phyloP scores from a whole-genome alignment of 2,329 filamentous ascomycete genomes.

The Exophiala phaeomuriformis region DNA sequence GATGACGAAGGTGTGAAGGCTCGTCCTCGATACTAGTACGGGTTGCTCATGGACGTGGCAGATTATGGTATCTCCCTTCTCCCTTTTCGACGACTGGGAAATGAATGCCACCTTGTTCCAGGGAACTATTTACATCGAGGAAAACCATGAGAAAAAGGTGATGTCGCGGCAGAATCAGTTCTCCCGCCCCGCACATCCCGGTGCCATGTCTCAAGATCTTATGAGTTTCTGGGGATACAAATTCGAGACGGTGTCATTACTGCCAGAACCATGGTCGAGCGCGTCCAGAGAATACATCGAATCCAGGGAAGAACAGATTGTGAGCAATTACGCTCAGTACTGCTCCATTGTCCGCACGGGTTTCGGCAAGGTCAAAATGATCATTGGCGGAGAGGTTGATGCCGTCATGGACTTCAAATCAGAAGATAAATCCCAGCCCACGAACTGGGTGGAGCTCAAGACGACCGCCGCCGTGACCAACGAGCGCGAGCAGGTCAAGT shows the following conservation, averaged over 20 bases:
- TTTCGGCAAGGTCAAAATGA: slow-evolving; percentile 65
- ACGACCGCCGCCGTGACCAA: slow-evolving; percentile 67
- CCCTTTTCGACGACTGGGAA: slow-evolving; percentile 65
- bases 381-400: slow-evolving; percentile 91
- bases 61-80: slow-evolving; percentile 81
- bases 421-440: slow-evolving; percentile 53
- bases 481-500: slow-evolving; percentile 62
- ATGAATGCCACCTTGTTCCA: slow-evolving; percentile 94
- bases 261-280: slow-evolving; percentile 67
- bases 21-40: not conserved
- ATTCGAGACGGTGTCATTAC: slow-evolving; percentile 77
- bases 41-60: slow-evolving; percentile 34
- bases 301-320: slow-evolving; percentile 58
- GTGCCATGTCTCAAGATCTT: slow-evolving; percentile 60
- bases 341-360: slow-evolving; percentile 89
- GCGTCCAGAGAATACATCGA: slow-evolving; percentile 72
- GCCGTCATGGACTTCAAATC: slow-evolving; percentile 87
- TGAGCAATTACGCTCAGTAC: slow-evolving; percentile 90
- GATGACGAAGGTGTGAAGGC: slow-evolving; percentile 76
- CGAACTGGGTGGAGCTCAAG: slow-evolving; percentile 93
- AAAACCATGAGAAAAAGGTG: slow-evolving; percentile 69
- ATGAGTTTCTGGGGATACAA: slow-evolving; percentile 99
- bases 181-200: slow-evolving; percentile 42
- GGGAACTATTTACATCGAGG: slow-evolving; percentile 69
- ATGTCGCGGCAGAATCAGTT: slow-evolving; percentile 54